phyloP scores from a whole-genome alignment of 2,329 filamentous ascomycete genomes.

The Cordyceps tenuipes region DNA sequence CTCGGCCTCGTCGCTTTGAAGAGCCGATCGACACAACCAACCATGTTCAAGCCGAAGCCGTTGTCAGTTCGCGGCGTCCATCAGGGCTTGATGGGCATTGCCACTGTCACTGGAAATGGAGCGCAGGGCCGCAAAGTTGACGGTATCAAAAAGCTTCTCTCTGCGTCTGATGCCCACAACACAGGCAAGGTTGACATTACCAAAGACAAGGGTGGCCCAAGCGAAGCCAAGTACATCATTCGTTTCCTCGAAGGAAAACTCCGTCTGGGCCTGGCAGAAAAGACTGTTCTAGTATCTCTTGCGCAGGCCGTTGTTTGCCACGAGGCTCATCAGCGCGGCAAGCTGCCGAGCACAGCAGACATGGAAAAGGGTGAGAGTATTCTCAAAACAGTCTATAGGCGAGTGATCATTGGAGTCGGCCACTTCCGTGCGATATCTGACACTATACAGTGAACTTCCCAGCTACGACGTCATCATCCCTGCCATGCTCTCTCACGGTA shows the following conservation, averaged over 20 bases:
- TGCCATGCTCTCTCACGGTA: constrained; percentile 76
- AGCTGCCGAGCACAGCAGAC: constrained; percentile 64
- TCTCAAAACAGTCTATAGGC: constrained; percentile 87
- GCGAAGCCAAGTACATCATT: constrained; percentile 90
- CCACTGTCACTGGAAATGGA: constrained; percentile 76
- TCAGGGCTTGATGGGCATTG: constrained; percentile 79
- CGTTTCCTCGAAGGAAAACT: constrained; percentile 93
- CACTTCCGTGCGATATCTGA: constrained; percentile 23
- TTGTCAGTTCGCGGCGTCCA: constrained; percentile 82
- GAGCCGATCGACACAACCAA: constrained; percentile 88
- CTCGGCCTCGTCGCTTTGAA: constrained; percentile 91
- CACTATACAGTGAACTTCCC: constrained; percentile 64
- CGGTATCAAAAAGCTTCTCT: constrained; percentile 92
- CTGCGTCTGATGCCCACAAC: constrained; percentile 69
- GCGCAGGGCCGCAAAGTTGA: constrained; percentile 87
- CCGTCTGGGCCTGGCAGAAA: constrained; percentile 83
- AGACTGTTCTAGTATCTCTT: constrained; percentile 79
- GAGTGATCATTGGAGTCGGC: constrained; percentile 17
- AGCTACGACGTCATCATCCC: constrained; percentile 95
- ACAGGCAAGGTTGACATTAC: constrained; percentile 78
- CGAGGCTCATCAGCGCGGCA: constrained; percentile 63
- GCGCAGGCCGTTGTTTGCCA: constrained; percentile 83
- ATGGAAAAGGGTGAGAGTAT: constrained; percentile 76
- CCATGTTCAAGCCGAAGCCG: constrained; percentile 96
- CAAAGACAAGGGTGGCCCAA: constrained; percentile 86